Conservation (phyloP, 164 flowering plant genomes). For the Vitis cinerea region DNA sequence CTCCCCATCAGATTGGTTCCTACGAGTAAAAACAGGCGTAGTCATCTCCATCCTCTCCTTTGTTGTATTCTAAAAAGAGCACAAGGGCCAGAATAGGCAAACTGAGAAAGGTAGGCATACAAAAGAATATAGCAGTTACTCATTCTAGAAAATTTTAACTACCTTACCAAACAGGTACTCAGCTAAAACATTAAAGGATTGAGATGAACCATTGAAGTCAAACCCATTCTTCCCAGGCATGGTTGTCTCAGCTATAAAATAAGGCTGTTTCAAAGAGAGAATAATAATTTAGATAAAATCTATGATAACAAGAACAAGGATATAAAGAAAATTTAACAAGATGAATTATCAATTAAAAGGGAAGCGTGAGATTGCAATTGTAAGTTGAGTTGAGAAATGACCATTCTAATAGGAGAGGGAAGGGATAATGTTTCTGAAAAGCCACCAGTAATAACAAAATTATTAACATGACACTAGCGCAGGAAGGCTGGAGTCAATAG, state of each 20-base stretch:
- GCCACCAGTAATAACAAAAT: no score
- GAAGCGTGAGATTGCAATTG: no score
- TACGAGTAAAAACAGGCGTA: slow-evolving; percentile 78
- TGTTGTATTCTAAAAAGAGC: slow-evolving; percentile 48
- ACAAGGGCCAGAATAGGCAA: slow-evolving; percentile 6
- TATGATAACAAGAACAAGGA: neutral
- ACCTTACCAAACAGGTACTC: slow-evolving; percentile 97
- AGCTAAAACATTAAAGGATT: slow-evolving; percentile 84
- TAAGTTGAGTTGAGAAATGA: no score
- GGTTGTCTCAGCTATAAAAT: slow-evolving; percentile 76
- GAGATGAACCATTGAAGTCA: slow-evolving; percentile 79
- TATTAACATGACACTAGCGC: no score
- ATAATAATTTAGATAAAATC: neutral
- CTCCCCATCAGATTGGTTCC: slow-evolving; percentile 57
- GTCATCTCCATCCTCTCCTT: slow-evolving; percentile 91
- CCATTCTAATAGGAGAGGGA: no score
- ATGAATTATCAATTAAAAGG: no score
- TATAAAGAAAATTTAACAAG: neutral
- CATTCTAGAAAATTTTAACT: slow-evolving; percentile 13
- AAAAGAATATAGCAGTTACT: neutral
- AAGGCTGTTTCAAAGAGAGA: slow-evolving; percentile 53
- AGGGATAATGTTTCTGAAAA: no score
- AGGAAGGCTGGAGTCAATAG: no score
- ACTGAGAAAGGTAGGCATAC: neutral
- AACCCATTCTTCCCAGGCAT: slow-evolving; percentile 90